These are phyloP conservation scores for Daedalea quercina DNA, from an alignment of 768 basidiomycete species.

Conservation along the genomic window DNA sequence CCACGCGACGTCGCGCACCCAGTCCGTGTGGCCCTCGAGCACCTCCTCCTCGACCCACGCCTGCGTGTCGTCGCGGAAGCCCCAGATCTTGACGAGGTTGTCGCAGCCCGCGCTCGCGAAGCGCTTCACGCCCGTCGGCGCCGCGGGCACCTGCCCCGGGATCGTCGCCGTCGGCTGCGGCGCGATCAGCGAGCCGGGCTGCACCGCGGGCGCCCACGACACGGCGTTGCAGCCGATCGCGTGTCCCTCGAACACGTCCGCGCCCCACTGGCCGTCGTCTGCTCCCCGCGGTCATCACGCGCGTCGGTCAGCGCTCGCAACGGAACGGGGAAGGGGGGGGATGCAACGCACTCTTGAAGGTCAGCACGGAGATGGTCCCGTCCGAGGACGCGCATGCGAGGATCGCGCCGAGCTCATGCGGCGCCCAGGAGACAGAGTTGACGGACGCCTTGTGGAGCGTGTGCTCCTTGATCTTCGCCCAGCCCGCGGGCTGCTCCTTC, in stretches of 20 bases:
- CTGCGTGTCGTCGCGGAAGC: slow-evolving; percentile 78
- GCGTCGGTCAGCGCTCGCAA: neutral
- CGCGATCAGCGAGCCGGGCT: slow-evolving; percentile 78
- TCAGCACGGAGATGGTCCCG: slow-evolving; percentile 92
- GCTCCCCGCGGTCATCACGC: neutral
- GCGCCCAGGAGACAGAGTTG: slow-evolving; percentile 99
- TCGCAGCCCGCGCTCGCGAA: slow-evolving; percentile 97
- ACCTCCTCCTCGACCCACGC: slow-evolving; percentile 89
- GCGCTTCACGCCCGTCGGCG: slow-evolving; percentile 61
- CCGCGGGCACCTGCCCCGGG: slow-evolving; percentile 35
- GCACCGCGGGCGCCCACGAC: slow-evolving; percentile 92
- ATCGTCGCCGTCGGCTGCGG: slow-evolving; percentile 48
- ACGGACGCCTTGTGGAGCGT: slow-evolving; percentile 92
- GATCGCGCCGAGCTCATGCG: slow-evolving; percentile 94
- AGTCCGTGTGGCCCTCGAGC: slow-evolving; percentile 90
- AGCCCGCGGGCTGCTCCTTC: slow-evolving; percentile 84
- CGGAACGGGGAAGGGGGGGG: too few relatives aligned
- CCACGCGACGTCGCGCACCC: slow-evolving; percentile 99
- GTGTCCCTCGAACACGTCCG: slow-evolving; percentile 92
- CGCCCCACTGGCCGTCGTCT: slow-evolving; percentile 97
- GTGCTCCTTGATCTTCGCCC: slow-evolving; percentile 96
- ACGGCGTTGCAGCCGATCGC: slow-evolving; percentile 96
- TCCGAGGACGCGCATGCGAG: slow-evolving; percentile 96
- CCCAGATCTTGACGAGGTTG: slow-evolving; percentile 93
- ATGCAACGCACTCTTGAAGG: slow-evolving; percentile 93